Base-by-base conservation (phyloP, 305 asterid genomes). In the Fraxinus greggii region DNA sequence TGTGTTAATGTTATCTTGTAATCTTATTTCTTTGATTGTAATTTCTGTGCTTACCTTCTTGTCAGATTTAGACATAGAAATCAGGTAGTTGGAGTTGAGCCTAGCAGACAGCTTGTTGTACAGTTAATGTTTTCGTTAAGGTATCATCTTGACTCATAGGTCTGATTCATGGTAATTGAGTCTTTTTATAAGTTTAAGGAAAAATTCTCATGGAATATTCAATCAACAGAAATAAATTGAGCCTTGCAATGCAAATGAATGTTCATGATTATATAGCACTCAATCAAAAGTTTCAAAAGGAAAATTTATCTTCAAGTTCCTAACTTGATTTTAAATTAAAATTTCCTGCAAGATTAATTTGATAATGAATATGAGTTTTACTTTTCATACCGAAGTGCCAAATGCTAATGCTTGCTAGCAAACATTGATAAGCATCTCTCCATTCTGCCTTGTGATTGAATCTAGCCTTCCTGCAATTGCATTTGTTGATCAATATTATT, bases 351-450 rank as follows among this genome's bases (percentile, higher is more conserved):
- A 56, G 67, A 19, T n/a, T 51, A 51, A 4, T n/a, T 51, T 1
- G 63, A 19, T 56, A 24, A 12, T 17, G 24, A 13, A 28, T 17
- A 13, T 13, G 35, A 6, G 0, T 19, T 54, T 19, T 31, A 2
- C 1, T 74, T 5, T 65, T n/a, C 87, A 84, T 88, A 92, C 97
- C 5, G 94, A 90, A 83, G 92, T 89, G 77, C 97, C 95, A 82
- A 83, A 92, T 0, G 97, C 88, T 33, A 92, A 84, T 17, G 85
- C 65, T 85, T 92, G 90, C 61, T 87, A 87, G 29, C 86, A 86
- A 80, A 94, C 97, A 81, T 92, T 91, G 86, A 92, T 84, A 7
- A 90, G 92, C 19, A 92, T 90, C 19, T 86, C 90, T 76, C 95
- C 97, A 0, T 75, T 84, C 67, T 85, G 92, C 78, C 89, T 85